These are phyloP conservation scores for Venturia carpophila DNA, from an alignment of 2,329 filamentous ascomycete species.

Conservation along the genomic window DNA sequence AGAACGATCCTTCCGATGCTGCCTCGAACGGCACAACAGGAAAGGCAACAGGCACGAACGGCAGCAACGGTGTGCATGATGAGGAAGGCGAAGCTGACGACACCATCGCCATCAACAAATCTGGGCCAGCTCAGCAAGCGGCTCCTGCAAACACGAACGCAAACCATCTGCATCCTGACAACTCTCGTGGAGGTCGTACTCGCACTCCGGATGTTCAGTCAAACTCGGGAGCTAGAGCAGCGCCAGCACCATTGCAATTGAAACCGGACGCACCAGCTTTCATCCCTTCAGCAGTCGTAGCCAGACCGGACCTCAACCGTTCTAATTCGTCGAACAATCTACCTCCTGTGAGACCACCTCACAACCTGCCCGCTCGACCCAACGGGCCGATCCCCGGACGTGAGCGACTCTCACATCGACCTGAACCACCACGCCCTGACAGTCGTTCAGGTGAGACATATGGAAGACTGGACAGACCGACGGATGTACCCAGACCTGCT, in stretches of 20 bases:
- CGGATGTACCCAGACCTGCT: conserved; percentile 27
- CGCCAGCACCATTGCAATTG: not conserved
- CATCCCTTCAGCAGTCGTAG: conserved; percentile 14
- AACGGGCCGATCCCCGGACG: conserved; percentile 46
- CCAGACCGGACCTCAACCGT: conserved; percentile 26
- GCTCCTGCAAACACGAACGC: conserved; percentile 16
- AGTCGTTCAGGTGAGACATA: conserved; percentile 32
- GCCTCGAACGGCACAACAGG: conserved; percentile 21
- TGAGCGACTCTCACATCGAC: conserved; percentile 28
- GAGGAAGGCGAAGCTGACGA: conserved; percentile 71
- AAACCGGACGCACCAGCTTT: conserved; percentile 1
- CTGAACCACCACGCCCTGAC: conserved; percentile 23
- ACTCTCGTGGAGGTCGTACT: not conserved
- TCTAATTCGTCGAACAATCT: conserved; percentile 24
- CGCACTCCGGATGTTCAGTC: conserved; percentile 1
- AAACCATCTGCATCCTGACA: conserved; percentile 20
- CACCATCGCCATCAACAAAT: conserved; percentile 33
- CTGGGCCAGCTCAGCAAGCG: conserved; percentile 20
- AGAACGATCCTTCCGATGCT: conserved; percentile 1
- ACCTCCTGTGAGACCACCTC: conserved; percentile 27
- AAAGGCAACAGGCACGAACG: conserved; percentile 24
- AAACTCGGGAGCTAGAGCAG: not conserved
- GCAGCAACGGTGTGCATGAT: conserved; percentile 35
- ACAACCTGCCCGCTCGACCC: conserved; percentile 49
- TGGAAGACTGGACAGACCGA: conserved; percentile 38